Percentiles rank a stretch among this genome's conserved stretches.
Evolutionary conservation across 805 yeast genomes (phyloP).

Genomic region (Torulaspora microellipsoides): DNA sequence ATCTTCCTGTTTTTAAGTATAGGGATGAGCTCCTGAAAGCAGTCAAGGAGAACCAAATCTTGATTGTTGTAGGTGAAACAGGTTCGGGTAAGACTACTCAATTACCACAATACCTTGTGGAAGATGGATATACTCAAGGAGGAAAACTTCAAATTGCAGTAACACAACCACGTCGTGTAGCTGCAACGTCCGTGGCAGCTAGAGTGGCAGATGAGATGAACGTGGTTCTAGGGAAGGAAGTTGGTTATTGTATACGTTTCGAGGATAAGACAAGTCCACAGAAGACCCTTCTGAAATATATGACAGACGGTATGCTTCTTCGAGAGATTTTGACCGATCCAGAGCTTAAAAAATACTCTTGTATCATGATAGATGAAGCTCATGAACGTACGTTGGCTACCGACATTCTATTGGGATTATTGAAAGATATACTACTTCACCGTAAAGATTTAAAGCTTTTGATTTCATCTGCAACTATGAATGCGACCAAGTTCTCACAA

Average conservation of each 20-base stretch:
- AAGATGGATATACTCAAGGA: slow-evolving; percentile 66
- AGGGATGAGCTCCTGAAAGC: slow-evolving; percentile 57
- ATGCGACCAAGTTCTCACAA: slow-evolving; percentile 78
- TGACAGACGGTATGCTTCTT: slow-evolving; percentile 94
- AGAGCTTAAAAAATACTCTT: slow-evolving; percentile 61
- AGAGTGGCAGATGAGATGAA: slow-evolving; percentile 91
- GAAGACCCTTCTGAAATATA: slow-evolving; percentile 72
- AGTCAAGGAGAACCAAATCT: slow-evolving; percentile 56
- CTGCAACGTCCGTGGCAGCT: slow-evolving; percentile 85
- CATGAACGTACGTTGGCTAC: slow-evolving; percentile 95
- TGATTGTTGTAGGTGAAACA: slow-evolving; percentile 80
- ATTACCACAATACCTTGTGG: slow-evolving; percentile 79
- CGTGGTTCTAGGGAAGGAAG: slow-evolving; percentile 73
- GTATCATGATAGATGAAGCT: slow-evolving; percentile 92
- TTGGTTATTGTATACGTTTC: slow-evolving; percentile 85
- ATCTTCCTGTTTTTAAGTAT: slow-evolving; percentile 71
- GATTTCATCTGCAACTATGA: slow-evolving; percentile 92
- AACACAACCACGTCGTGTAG: slow-evolving; percentile 94
- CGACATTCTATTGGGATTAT: slow-evolving; percentile 71
- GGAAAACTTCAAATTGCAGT: slow-evolving; percentile 67
- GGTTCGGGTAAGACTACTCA: slow-evolving; percentile 97
- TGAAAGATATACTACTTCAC: slow-evolving; percentile 60
- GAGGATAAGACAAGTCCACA: slow-evolving; percentile 64
- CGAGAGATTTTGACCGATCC: slow-evolving; percentile 82
- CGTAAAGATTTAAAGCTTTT: slow-evolving; percentile 70